Conservation (phyloP, 1,139 yeast genomes). For the Saccharomyces hybrid region DNA sequence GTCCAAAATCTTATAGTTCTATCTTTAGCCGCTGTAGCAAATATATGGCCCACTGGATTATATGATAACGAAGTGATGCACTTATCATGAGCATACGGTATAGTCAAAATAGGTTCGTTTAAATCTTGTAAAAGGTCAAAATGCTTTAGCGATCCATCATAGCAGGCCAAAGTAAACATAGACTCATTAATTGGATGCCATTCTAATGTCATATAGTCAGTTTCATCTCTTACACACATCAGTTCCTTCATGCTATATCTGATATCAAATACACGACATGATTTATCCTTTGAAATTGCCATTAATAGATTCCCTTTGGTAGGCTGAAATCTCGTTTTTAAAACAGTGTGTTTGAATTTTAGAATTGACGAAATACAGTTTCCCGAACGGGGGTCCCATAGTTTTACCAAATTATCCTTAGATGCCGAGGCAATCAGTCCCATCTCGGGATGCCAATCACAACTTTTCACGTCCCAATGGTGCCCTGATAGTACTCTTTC, state of each 20-base stretch:
- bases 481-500: constrained; percentile 82
- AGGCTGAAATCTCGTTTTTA: constrained; percentile 70
- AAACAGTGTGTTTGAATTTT: constrained; percentile 90
- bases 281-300: constrained; percentile 80
- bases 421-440: constrained; percentile 86
- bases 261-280: constrained; percentile 80
- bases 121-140: constrained; percentile 52
- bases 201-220: constrained; percentile 76
- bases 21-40: constrained; percentile 91
- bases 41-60: constrained; percentile 88
- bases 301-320: constrained; percentile 55
- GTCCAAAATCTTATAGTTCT: constrained; percentile 94
- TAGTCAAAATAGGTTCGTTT: constrained; percentile 50
- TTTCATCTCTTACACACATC: constrained; percentile 66
- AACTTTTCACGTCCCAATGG: constrained; percentile 97
- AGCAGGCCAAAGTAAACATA: constrained; percentile 76
- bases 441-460: constrained; percentile 91
- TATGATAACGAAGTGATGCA: constrained; percentile 85
- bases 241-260: constrained; percentile 70
- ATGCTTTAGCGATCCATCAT: constrained; percentile 80
- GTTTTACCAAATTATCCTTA: constrained; percentile 82
- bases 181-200: constrained; percentile 93
- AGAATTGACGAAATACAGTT: constrained; percentile 72
- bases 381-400: constrained; percentile 91
- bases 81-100: constrained; percentile 91